Evolutionary conservation across 345 rosid species (phyloP).

Genomic region (Cardamine resedifolia): DNA sequence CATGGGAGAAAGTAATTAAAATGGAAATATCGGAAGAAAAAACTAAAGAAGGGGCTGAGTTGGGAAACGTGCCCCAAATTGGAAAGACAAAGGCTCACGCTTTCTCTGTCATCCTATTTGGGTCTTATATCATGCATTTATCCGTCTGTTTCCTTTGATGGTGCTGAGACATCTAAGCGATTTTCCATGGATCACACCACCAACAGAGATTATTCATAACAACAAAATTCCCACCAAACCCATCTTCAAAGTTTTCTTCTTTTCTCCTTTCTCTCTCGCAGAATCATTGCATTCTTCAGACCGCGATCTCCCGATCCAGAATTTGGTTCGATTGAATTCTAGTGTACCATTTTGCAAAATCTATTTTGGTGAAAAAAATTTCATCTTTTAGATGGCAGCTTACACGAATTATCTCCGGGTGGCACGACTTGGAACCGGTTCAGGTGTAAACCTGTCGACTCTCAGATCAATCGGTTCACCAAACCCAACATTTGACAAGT

Average conservation of each 20-base stretch:
- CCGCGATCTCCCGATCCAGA: background rate
- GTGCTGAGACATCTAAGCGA: conserved; percentile 34
- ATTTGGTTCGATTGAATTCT: background rate
- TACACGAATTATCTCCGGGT: conserved; percentile 47
- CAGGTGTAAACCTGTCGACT: conserved; percentile 30
- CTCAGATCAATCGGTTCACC: conserved; percentile 42
- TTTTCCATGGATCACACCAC: conserved; percentile 23
- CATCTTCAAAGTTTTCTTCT: conserved; percentile 12
- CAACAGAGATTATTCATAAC: background rate
- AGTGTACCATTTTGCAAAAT: background rate
- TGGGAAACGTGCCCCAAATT: conserved; percentile 26
- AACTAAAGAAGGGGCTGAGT: background rate
- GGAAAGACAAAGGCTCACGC: conserved; percentile 29
- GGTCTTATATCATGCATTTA: too few relatives aligned
- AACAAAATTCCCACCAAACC: conserved; percentile 16
- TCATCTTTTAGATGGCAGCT: conserved; percentile 40
- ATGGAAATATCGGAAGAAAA: background rate
- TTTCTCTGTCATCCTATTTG: conserved; percentile 23
- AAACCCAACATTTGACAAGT: conserved; percentile 8
- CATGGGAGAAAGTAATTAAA: background rate
- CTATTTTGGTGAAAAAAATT: background rate
- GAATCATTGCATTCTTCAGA: conserved; percentile 27
- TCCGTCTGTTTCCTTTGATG: conserved; percentile 32
- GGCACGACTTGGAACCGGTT: conserved; percentile 42
- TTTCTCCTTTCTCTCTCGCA: background rate